Conservation (phyloP, 306 rosid species). For the Abrus precatorius region DNA sequence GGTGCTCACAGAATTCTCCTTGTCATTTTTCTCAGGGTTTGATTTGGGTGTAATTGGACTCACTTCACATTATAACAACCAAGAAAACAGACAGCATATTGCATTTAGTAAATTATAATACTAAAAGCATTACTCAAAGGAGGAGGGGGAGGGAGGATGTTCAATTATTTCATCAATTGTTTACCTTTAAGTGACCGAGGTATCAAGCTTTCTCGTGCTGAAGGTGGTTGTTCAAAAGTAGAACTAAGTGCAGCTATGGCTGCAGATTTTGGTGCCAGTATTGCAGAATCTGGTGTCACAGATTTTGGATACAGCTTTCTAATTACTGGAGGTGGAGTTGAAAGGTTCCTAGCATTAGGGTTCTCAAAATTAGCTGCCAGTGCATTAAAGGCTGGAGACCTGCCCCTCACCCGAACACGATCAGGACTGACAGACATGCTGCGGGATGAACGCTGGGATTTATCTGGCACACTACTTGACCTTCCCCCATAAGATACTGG, state of each 20-base stretch:
- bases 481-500: slow-evolving; percentile 83
- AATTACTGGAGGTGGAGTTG: slow-evolving; percentile 86
- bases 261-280: slow-evolving; percentile 64
- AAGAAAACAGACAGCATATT: slow-evolving; percentile 32
- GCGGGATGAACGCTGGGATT: slow-evolving; percentile 90
- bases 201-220: slow-evolving; percentile 72
- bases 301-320: slow-evolving; percentile 88
- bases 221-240: slow-evolving; percentile 68
- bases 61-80: slow-evolving; percentile 60
- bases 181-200: slow-evolving; percentile 84
- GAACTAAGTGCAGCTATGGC: slow-evolving; percentile 77
- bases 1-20: slow-evolving; percentile 65
- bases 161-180: slow-evolving; percentile 32
- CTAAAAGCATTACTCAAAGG: not conserved
- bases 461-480: slow-evolving; percentile 86
- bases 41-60: slow-evolving; percentile 63
- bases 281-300: slow-evolving; percentile 76
- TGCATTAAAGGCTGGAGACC: slow-evolving; percentile 97
- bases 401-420: slow-evolving; percentile 91
- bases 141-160: slow-evolving; percentile 11
- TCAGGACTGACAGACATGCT: slow-evolving; percentile 96
- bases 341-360: slow-evolving; percentile 77
- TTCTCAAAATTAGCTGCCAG: slow-evolving; percentile 88
- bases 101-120: slow-evolving; percentile 18
- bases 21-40: slow-evolving; percentile 64